Base-by-base conservation (phyloP, 164 flowering plant genomes). In the Tetrastigma voinierianum region DNA sequence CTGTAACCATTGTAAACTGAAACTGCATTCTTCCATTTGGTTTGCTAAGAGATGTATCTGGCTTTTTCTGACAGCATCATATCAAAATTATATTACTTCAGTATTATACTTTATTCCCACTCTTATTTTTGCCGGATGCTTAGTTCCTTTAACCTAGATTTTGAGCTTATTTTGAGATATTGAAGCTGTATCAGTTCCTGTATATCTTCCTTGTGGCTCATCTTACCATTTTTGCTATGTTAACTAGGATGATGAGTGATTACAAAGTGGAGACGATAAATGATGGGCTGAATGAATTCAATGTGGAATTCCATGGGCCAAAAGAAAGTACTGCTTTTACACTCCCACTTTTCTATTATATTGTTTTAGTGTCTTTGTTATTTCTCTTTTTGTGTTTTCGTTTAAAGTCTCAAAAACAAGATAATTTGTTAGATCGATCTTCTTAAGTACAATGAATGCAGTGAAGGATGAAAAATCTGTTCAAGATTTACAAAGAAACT, bases 211-310 rank as follows among this genome's bases (percentile, higher is more conserved):
- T 60, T 20, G 21, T 58, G 55, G 1, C 52, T 24, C 19, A 55
- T 59, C 14, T 64, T 23, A 51, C 24, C 59, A 66, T 11, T 47
- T 62, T n/a, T 47, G 18, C 61, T 48, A 1, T 73, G 48, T 18
- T 77, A n/a, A 72, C 3, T 76, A 93, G 98, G 89, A 93, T 93
- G 98, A 93, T 93, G 98, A 91, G 97, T 76, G 97, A 93, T 71
- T 91, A 87, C 72, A 55, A 54, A 12, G 98, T 93, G 81, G 97
- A 93, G 83, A 74, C 89, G 2, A 84, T 91, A 72, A 88, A 89
- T 79, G 98, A 93, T 77, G 92, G 97, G 46, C 81, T 93, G 51
- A 87, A 74, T 68, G 94, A 93, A 73, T 89, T 93, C 81, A 88
- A 89, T 67, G 97, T 93, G 76, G 86, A 88, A 57, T 89, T 93